These are phyloP conservation scores for Emericellopsis atlantica DNA, from an alignment of 2,329 filamentous ascomycete species.

Conservation along the genomic window DNA sequence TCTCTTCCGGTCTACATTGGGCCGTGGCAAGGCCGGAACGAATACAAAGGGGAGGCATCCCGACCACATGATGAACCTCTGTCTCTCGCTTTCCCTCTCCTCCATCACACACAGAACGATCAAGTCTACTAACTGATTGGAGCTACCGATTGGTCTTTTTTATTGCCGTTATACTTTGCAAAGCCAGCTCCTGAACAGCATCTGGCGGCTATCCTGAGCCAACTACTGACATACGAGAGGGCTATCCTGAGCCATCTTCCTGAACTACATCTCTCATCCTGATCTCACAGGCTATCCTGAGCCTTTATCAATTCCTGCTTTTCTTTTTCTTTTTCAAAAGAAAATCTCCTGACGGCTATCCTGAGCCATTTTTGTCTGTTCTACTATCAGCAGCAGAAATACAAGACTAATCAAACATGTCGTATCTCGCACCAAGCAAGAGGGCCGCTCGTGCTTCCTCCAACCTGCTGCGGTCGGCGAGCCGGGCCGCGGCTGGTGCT, in stretches of 20 bases:
- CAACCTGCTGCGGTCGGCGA: background rate
- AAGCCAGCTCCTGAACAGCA: constrained; percentile 1
- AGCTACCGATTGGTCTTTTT: too few relatives aligned
- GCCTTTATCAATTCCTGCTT: background rate
- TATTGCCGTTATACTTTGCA: too few relatives aligned
- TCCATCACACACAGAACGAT: too few relatives aligned
- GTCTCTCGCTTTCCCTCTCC: too few relatives aligned
- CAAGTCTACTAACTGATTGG: too few relatives aligned
- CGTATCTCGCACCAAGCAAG: constrained; percentile 2
- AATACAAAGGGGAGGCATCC: too few relatives aligned
- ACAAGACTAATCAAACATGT: constrained; percentile 2
- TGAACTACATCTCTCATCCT: constrained; percentile 1
- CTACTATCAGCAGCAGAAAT: background rate
- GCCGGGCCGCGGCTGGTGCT: background rate
- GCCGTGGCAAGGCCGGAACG: too few relatives aligned
- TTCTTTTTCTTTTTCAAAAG: background rate
- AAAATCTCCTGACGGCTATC: constrained; percentile 3
- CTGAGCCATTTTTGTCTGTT: constrained; percentile 1
- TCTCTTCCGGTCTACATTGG: background rate
- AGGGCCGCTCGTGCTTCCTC: constrained; percentile 3
- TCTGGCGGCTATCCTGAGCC: constrained; percentile 1
- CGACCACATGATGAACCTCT: too few relatives aligned
- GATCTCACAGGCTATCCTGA: constrained; percentile 3
- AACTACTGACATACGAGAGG: background rate
- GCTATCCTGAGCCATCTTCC: constrained; percentile 1